Evolutionary conservation across 192 early-diverging fungal genomes (phyloP).

Genomic region (Gorgonomyces haynaldii): DNA sequence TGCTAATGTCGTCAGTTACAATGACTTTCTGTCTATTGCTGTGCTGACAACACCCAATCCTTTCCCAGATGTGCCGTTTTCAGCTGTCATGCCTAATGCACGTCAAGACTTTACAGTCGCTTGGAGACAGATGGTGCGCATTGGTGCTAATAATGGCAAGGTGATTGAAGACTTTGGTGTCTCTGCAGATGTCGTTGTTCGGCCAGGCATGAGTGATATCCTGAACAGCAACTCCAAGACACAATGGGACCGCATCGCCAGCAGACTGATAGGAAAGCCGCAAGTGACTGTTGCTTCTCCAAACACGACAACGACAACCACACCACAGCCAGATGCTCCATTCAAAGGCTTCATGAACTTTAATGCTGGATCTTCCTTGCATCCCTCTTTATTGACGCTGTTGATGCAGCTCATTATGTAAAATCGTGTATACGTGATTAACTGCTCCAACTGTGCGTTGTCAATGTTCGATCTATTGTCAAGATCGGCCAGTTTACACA

Average conservation of each 20-base stretch:
- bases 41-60: neutral
- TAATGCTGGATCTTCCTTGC: no score
- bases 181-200: neutral
- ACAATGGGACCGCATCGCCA: constrained; percentile 12
- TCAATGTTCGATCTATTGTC: no score
- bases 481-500: no score
- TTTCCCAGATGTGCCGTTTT: neutral
- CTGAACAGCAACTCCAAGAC: neutral
- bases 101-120: neutral
- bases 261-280: neutral
- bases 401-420: neutral
- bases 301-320: no score
- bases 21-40: neutral
- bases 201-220: neutral
- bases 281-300: no score
- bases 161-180: constrained; percentile 17
- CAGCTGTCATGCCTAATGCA: neutral
- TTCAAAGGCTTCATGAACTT: no score
- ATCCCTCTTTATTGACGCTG: no score
- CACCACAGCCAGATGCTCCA: no score
- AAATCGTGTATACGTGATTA: no score
- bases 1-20: constrained; percentile 12
- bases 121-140: constrained; percentile 15
- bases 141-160: neutral
- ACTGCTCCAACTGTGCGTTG: no score